Base-by-base conservation (phyloP, 208 protist genomes). In the Trypanosoma melophagium region DNA sequence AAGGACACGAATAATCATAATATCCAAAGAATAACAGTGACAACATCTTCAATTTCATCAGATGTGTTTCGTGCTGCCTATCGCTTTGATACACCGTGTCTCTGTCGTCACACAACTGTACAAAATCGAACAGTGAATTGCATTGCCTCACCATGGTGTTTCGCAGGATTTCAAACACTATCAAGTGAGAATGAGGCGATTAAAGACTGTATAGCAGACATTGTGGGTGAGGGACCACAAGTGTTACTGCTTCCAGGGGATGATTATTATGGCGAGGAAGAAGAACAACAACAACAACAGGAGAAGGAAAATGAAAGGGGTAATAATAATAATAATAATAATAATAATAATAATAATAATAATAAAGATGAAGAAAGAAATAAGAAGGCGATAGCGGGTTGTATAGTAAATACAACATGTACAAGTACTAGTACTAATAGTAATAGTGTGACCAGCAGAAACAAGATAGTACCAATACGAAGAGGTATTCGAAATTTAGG, bases 401-500 rank as follows among this genome's bases (percentile, higher is more conserved):
- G 1, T 57, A 3, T 2, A 2, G 53, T 57, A 10, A 35, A 14
- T 61, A 24, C 42, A 61, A 22, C 57, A 51, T 4, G 13, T 14
- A 44, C 54, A 41, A 41, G 1, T 16, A 35, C 25, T 59, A 21
- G 3, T 41, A 35, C 14, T 59, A 35, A 2, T 59, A 59, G 8
- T 56, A 50, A 50, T 50, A 14, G 28, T 35, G 1, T 35, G 1
- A 5, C 3, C 5, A 35, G 28, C 3, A 1, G 28, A 35, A 35
- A 35, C 3, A 19, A 57, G 14, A 13, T 17, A 9, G 24, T 69
- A 2, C 85, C 83, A 51, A 58, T 86, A 52, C 90, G 80, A 77
- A 77, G 90, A 25, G 92, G 92, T 17, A 68, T 96, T 54, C 52
- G 56, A 12, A 96, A 96, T 67, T 69, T 96, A 14, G 83, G 81